Base-by-base conservation (phyloP, 1,284 basidiomycete genomes). In the Sparassis latifolia region DNA sequence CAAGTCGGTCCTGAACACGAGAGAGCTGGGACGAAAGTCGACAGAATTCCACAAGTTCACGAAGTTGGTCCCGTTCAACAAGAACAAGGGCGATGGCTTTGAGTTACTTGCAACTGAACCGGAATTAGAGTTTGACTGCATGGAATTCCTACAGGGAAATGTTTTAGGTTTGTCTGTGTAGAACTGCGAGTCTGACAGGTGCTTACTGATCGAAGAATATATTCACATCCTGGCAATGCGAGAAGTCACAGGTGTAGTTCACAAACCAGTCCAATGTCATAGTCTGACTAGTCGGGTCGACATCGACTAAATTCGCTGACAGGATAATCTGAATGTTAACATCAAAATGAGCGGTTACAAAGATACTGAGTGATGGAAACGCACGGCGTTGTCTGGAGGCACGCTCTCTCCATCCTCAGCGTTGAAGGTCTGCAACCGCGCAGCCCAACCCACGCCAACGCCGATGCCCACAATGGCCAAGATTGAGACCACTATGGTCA, bases 201-300 rank as follows among this genome's bases (percentile, higher is more conserved):
- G 29, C 59, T 42, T 38, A 61, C 59, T 54, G 49, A 41, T 61
- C 59, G 33, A 61, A 58, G 48, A 49, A 61, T 5, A 61, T 47
- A 33, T 58, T 52, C 9, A 57, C 54, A 35, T 59, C 56, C 6
- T 53, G 56, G 32, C 58, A 59, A 2, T 52, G 49, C 3, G 52
- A 48, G 1, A 39, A 20, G 7, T 46, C 44, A 39, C 57, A 58
- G 6, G 37, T 40, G 41, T 58, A 56, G 35, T 45, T 27, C 9
- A 58, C 48, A 27, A 48, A 35, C 59, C 59, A 61, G 37, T 59
- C 59, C 1, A 61, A 32, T 3, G 52, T 58, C 52, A 61, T 61
- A 12, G 47, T 42, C 50, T 61, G 59, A 3, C 32, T 48, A 1
- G 43, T 46, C 2, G 56, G 51, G 37, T 58, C 56, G 12, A 61